Evolutionary conservation across 2,329 filamentous ascomycete species (phyloP).

Genomic region (Cordyceps farinosa): DNA sequence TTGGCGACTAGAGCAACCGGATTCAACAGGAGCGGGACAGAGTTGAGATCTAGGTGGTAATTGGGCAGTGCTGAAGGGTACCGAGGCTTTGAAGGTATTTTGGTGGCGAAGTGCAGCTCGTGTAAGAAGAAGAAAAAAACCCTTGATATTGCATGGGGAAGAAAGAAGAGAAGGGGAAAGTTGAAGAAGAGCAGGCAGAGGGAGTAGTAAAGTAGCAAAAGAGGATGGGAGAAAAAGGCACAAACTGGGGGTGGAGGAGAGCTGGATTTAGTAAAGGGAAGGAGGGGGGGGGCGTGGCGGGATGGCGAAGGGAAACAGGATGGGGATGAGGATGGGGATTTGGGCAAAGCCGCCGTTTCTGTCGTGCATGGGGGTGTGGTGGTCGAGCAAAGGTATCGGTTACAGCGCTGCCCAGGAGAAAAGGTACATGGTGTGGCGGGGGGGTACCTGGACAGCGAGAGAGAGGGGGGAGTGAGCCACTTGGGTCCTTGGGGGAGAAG

Average conservation of each 20-base stretch:
- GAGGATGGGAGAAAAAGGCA: constrained; percentile 3
- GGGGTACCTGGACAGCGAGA: background rate
- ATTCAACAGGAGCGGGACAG: background rate
- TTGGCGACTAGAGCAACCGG: background rate
- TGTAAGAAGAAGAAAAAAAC: background rate
- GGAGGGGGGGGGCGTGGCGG: constrained; percentile 2
- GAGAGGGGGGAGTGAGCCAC: background rate
- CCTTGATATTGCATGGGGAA: background rate
- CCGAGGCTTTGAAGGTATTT: background rate
- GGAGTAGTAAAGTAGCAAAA: constrained; percentile 14
- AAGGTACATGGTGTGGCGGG: background rate
- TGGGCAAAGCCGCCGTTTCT: constrained; percentile 15
- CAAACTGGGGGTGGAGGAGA: constrained; percentile 13
- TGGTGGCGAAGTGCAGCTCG: background rate
- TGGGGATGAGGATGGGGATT: constrained; percentile 18
- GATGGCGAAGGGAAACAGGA: constrained; percentile 19
- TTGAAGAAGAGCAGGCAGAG: constrained; percentile 4
- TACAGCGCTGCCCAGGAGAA: background rate
- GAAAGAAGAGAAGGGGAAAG: constrained; percentile 7
- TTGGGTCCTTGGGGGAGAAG: background rate
- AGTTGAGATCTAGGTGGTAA: background rate
- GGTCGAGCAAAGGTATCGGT: background rate
- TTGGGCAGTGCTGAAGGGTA: background rate
- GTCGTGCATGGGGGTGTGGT: background rate
- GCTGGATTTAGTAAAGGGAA: constrained; percentile 15